Base-by-base conservation (phyloP, 2,329 filamentous ascomycete species). In the Lecanoromycetidae sp. region DNA sequence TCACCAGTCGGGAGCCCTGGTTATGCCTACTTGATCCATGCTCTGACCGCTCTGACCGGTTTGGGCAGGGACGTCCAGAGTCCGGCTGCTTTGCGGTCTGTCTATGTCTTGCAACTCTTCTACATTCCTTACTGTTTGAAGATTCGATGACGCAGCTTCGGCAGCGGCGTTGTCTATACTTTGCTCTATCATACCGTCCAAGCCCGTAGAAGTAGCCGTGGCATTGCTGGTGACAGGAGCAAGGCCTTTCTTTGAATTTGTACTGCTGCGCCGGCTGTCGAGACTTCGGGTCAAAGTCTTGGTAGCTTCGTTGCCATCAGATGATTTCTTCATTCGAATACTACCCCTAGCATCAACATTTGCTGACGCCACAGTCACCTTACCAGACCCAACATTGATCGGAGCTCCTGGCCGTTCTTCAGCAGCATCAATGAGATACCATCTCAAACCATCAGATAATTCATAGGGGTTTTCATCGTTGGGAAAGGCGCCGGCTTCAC, bases 381-480 rank as follows among this genome's bases (percentile, higher is more conserved):
- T 94, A 32, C 85, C 86, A 46, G 94, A 75, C 0, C 90, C 88
- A 0, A 91, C 90, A 0, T 90, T 96, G n/a, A 84, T 82, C 0
- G 91, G 91, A 2, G 73, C 73, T 1, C 84, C 84, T 0, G 87
- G 79, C 60, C 94, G 95, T 64, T 98, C 91, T 65, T 98, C 91
- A 2, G 78, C 75, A 0, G 91, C 91, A 60, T 98, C 90, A 29
- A 98, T 81, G 5, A 98, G 75, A 64, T 95, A 96, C 91, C 91
- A 98, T 27, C 90, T 80, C 39, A 98, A 69, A 3, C 91, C 91
- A 58, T 98, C 91, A 0, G 87, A 94, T 10, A 98, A 74, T 57
- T 95, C 88, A 63, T 98, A 98, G 0, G 91, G 91, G 59, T 98
- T 98, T 55, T 96, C 91, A 53, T 94, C 87, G 54, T 94, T 87